Evolutionary conservation across 140 eudicot species (phyloP).

Genomic region (Oenanthe javanica): DNA sequence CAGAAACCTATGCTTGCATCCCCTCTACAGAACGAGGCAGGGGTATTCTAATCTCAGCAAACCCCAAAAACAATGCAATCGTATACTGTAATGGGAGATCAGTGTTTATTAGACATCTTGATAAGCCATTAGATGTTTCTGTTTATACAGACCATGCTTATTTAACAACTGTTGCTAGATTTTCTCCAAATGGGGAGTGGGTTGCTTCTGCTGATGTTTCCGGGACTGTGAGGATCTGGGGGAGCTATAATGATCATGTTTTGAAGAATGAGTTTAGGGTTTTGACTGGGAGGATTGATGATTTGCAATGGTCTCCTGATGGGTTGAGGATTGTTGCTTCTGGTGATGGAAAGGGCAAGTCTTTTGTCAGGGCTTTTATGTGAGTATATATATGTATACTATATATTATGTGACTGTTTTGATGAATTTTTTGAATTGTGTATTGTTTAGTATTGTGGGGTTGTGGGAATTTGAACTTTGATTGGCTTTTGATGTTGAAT

Average conservation of each 20-base stretch:
- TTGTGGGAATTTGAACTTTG: neutral
- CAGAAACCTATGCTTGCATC: constrained; percentile 78
- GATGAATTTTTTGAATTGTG: neutral
- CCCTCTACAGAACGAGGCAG: constrained; percentile 99
- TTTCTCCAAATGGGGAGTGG: constrained; percentile 96
- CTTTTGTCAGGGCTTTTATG: constrained; percentile 87
- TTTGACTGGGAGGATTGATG: constrained; percentile 92
- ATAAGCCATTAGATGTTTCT: constrained; percentile 57
- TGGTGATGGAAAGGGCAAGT: constrained; percentile 94
- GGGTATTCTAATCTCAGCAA: constrained; percentile 83
- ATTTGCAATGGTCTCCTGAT: constrained; percentile 90
- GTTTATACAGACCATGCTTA: constrained; percentile 92
- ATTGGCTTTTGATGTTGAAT: neutral
- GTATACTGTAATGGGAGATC: constrained; percentile 88
- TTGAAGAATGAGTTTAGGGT: constrained; percentile 87
- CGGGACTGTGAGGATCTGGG: constrained; percentile 93
- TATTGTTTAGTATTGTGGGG: too few relatives aligned
- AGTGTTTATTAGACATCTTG: constrained; percentile 65
- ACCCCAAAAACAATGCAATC: constrained; percentile 69
- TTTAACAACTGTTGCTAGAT: constrained; percentile 86
- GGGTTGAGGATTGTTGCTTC: constrained; percentile 84
- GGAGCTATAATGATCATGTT: constrained; percentile 80
- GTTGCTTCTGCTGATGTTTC: constrained; percentile 96
- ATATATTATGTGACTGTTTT: neutral
- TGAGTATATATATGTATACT: constrained; percentile 26